Conservation (phyloP, 2,329 filamentous ascomycete species). For the Fusarium sp. region DNA sequence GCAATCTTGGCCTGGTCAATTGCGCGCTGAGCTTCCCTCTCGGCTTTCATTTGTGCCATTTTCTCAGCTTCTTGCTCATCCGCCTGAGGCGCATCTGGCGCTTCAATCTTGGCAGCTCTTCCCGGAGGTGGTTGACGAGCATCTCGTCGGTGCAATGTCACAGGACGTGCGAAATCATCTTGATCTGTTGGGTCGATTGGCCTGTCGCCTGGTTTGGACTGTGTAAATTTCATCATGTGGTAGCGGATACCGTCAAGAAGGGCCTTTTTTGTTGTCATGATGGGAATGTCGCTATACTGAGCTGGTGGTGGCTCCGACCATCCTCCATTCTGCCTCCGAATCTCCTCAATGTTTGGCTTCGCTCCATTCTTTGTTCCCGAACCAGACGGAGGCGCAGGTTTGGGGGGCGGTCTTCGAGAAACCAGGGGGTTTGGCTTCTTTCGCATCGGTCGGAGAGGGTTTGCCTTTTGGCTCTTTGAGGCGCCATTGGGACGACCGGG, state of each 20-base stretch:
- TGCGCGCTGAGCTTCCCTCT: slow-evolving; percentile 87
- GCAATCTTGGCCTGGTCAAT: slow-evolving; percentile 94
- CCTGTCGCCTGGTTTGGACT: slow-evolving; percentile 69
- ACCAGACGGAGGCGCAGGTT: slow-evolving; percentile 41
- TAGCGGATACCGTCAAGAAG: slow-evolving; percentile 84
- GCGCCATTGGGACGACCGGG: slow-evolving; percentile 53
- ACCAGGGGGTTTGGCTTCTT: slow-evolving; percentile 71
- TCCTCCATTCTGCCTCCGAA: slow-evolving; percentile 64
- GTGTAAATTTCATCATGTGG: slow-evolving; percentile 85
- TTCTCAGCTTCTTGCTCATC: slow-evolving; percentile 73
- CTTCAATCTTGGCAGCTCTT: slow-evolving; percentile 72
- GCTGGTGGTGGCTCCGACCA: slow-evolving; percentile 68
- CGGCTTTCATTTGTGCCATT: slow-evolving; percentile 78
- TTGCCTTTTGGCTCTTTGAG: slow-evolving; percentile 50
- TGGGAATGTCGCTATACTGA: slow-evolving; percentile 70
- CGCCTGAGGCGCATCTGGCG: slow-evolving; percentile 57
- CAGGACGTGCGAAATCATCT: slow-evolving; percentile 86
- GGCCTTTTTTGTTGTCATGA: slow-evolving; percentile 86
- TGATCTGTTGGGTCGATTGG: slow-evolving; percentile 77
- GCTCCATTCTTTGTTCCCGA: slow-evolving; percentile 47
- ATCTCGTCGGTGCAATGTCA: slow-evolving; percentile 90
- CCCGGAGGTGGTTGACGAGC: slow-evolving; percentile 77
- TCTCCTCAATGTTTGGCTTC: slow-evolving; percentile 56
- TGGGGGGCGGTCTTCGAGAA: slow-evolving; percentile 60
- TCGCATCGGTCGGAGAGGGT: slow-evolving; percentile 58